A percentile compares a stretch with the other conserved stretches of the same genome.
Evolutionary conservation across 2,329 filamentous ascomycete species (phyloP).

Genomic region (Xylaria sp.): DNA sequence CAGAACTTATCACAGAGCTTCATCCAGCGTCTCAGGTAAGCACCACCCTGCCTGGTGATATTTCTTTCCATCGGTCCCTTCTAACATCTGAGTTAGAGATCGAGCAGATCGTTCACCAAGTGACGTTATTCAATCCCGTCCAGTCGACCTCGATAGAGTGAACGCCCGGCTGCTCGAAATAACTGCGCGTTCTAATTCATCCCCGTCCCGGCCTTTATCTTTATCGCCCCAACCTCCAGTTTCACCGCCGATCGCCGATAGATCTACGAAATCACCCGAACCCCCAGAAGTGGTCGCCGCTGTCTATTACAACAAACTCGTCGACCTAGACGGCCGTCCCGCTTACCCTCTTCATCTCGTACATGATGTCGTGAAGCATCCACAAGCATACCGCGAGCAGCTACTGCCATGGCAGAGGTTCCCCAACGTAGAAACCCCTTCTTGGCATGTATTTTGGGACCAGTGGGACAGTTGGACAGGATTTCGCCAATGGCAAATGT

Average conservation of each 20-base stretch:
- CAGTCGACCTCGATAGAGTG: constrained; percentile 20
- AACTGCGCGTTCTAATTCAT: not conserved
- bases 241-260: too few relatives aligned
- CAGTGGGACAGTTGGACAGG: not conserved
- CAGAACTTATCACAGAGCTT: constrained; percentile 27
- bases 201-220: too few relatives aligned
- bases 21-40: constrained; percentile 30
- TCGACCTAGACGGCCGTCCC: constrained; percentile 18
- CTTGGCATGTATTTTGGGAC: constrained; percentile 4
- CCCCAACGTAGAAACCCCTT: not conserved
- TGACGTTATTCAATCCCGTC: not conserved
- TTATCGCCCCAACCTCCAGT: not conserved
- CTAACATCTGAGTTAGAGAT: constrained; percentile 15
- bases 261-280: not conserved
- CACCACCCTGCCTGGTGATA: not conserved
- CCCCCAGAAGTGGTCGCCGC: not conserved
- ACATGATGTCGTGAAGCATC: constrained; percentile 9
- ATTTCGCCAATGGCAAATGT: constrained; percentile 5
- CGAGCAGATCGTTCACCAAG: not conserved
- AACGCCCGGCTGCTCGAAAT: constrained; percentile 22
- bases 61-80: not conserved
- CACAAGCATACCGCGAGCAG: constrained; percentile 15
- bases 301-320: constrained; percentile 4
- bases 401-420: constrained; percentile 11
- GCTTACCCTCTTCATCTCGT: constrained; percentile 22